These are phyloP conservation scores for Citrus cavaleriei DNA, from an alignment of 345 rosid genomes.

Conservation along the genomic window DNA sequence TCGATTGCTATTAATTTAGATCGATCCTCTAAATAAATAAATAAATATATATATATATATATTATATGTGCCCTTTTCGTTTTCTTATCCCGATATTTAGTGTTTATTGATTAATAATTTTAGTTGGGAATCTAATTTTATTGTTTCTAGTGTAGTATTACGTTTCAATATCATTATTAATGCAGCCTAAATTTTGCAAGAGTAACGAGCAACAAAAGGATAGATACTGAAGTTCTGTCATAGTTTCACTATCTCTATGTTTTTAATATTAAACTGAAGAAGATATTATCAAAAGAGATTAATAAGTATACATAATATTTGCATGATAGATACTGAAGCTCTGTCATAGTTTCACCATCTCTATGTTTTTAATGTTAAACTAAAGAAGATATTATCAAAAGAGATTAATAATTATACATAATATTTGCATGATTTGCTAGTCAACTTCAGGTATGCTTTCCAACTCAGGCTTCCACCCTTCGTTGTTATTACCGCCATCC, in stretches of 20 bases:
- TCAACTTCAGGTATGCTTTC: constrained; percentile 65
- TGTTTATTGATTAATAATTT: neutral
- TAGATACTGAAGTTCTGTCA: neutral
- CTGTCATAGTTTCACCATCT: neutral
- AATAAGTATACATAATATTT: neutral
- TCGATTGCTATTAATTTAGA: neutral
- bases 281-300: neutral
- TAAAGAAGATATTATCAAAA: neutral
- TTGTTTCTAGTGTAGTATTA: no score
- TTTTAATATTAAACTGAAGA: neutral
- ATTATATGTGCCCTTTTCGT: neutral
- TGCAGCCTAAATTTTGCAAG: no score
- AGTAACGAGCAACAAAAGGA: neutral
- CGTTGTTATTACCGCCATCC: constrained; percentile 11
- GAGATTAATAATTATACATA: neutral
- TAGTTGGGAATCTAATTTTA: neutral
- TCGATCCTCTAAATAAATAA: neutral
- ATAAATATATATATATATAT: no score
- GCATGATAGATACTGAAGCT: neutral
- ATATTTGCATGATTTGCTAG: constrained; percentile 16
- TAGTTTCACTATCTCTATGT: neutral
- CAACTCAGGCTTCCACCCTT: constrained; percentile 53
- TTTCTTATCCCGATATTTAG: neutral
- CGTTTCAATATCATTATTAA: no score
- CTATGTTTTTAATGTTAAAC: neutral